phyloP scores from a whole-genome alignment of 352 stramenopile species.

The Globisporangium abappressorium region DNA sequence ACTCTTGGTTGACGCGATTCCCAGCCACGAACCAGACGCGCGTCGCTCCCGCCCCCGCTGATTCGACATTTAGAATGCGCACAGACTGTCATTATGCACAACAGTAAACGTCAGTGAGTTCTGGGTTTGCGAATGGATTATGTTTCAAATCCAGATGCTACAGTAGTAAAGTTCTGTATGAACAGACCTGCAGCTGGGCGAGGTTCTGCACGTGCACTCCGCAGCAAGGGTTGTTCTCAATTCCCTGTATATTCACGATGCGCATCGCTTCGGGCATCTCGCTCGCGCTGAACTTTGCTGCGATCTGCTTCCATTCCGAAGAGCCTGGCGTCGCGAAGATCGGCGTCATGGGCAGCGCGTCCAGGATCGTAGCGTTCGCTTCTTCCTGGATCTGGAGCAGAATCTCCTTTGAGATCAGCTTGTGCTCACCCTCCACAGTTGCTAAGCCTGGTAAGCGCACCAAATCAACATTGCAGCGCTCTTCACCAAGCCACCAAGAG shows the following conservation, averaged over 20 bases:
- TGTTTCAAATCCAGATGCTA: constrained; percentile 8
- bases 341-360: constrained; percentile 46
- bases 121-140: too few relatives aligned
- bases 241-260: constrained; percentile 72
- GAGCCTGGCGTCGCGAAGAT: constrained; percentile 52
- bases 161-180: too few relatives aligned
- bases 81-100: constrained; percentile 33
- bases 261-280: constrained; percentile 68
- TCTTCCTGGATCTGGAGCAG: constrained; percentile 58
- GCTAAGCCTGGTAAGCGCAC: constrained; percentile 28
- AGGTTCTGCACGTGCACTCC: constrained; percentile 82
- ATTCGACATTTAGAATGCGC: constrained; percentile 70
- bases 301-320: constrained; percentile 51
- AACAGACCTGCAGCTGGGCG: constrained; percentile 40
- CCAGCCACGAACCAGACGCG: constrained; percentile 85
- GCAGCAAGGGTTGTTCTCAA: constrained; percentile 88
- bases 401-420: constrained; percentile 30
- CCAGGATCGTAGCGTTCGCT: constrained; percentile 74
- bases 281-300: constrained; percentile 48
- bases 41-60: constrained; percentile 43
- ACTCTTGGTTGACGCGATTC: constrained; percentile 69
- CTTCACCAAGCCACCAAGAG: constrained; percentile 73
- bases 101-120: neutral
- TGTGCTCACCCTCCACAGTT: constrained; percentile 17
- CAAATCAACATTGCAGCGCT: constrained; percentile 82